Conservation (phyloP, 192 early-diverging fungal species). For the Umbelopsis ramanniana region DNA sequence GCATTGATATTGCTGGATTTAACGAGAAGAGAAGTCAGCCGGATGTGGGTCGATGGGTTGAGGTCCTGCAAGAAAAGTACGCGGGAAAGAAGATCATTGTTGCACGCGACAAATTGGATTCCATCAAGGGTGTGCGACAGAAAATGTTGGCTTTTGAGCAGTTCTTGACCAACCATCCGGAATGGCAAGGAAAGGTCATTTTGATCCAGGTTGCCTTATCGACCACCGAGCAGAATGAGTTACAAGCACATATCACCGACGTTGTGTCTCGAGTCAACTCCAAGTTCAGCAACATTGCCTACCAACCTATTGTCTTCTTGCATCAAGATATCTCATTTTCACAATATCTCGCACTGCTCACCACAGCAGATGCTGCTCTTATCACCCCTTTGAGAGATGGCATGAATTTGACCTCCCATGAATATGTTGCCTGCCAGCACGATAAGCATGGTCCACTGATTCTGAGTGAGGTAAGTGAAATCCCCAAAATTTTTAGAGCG, state of each 20-base stretch:
- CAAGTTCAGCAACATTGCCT: constrained; percentile 86
- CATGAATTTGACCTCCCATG: constrained; percentile 96
- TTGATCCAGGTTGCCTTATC: constrained; percentile 94
- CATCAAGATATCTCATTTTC: constrained; percentile 91
- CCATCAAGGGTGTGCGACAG: constrained; percentile 94
- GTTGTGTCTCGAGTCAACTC: constrained; percentile 94
- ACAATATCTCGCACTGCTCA: constrained; percentile 90
- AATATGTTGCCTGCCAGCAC: constrained; percentile 92
- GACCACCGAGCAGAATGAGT: constrained; percentile 90
- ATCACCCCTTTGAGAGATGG: constrained; percentile 94
- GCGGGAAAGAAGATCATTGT: constrained; percentile 93
- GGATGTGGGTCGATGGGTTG: constrained; percentile 77
- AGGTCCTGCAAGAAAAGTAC: constrained; percentile 83
- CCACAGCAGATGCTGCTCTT: constrained; percentile 85
- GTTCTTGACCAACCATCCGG: constrained; percentile 85
- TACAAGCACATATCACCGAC: constrained; percentile 84
- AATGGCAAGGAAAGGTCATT: constrained; percentile 92
- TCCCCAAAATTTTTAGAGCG: background rate
- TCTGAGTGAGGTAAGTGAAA: constrained; percentile 73
- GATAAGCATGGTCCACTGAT: constrained; percentile 83
- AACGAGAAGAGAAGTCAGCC: constrained; percentile 73
- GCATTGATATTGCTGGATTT: constrained; percentile 77
- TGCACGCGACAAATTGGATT: constrained; percentile 95
- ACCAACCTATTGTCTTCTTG: constrained; percentile 87
- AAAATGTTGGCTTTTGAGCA: constrained; percentile 92